These are phyloP conservation scores for Sophora flavescens DNA, from an alignment of 306 rosid genomes.

Conservation along the genomic window DNA sequence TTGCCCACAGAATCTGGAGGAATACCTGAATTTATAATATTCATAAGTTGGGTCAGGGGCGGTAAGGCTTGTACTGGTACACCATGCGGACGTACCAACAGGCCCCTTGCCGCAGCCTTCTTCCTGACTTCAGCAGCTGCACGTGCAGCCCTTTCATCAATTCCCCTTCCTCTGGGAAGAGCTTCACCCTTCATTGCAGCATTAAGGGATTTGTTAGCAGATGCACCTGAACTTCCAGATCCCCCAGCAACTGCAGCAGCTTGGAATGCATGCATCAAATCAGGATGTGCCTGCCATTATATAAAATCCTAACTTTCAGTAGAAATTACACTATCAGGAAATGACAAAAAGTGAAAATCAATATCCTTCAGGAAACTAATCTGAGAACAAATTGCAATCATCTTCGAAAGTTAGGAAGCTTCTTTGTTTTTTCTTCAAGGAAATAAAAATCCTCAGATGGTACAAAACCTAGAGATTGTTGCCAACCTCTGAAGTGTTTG, in stretches of 20 bases:
- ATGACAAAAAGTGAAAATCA: neutral
- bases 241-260: slow-evolving; percentile 90
- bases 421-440: neutral
- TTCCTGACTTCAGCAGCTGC: slow-evolving; percentile 94
- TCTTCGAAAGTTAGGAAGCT: neutral
- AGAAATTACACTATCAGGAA: neutral
- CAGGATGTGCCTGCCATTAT: slow-evolving; percentile 79
- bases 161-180: slow-evolving; percentile 89
- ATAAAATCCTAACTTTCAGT: slow-evolving; percentile 9
- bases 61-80: slow-evolving; percentile 91
- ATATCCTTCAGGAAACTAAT: slow-evolving; percentile 3
- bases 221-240: slow-evolving; percentile 74
- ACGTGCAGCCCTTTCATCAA: slow-evolving; percentile 93
- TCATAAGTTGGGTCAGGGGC: slow-evolving; percentile 78
- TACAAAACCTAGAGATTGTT: neutral
- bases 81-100: slow-evolving; percentile 79
- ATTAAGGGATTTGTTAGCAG: slow-evolving; percentile 80
- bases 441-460: neutral
- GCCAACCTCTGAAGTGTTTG: neutral
- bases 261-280: slow-evolving; percentile 93
- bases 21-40: slow-evolving; percentile 73
- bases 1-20: slow-evolving; percentile 59
- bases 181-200: slow-evolving; percentile 80
- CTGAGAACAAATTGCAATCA: slow-evolving; percentile 4
- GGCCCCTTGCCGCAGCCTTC: slow-evolving; percentile 95